Base-by-base conservation (phyloP, 306 rosid genomes). In the Dryas alaskensis region DNA sequence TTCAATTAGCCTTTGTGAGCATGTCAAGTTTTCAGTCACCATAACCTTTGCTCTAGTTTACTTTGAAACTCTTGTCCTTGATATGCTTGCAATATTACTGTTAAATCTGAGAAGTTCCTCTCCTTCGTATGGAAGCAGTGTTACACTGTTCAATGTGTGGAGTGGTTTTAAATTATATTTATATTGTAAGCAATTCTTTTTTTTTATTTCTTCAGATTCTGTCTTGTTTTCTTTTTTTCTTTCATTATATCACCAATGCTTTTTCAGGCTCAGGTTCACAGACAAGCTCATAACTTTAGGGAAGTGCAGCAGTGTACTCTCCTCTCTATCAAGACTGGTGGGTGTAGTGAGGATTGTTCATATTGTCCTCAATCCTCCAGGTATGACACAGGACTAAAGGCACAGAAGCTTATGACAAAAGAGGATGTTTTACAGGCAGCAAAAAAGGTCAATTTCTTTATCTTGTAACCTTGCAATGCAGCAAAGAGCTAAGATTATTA, bases 291-390 rank as follows among this genome's bases (percentile, higher is more conserved):
- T 80, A 94, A 94, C 80, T 94, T 94, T 25, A 87, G 95, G 78
- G 92, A 94, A 90, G 98, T 94, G 79, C 98, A 94, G 77, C 97
- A 94, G 80, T 94, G 98, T 76, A 94, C 98, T 72, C 95, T 94
- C 31, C 84, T 94, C 31, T 94, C 98, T 52, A 89, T 94, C 52
- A 94, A 94, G 88, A 94, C 98, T 4, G 98, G 98, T 40, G 98
- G 98, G 31, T 94, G 98, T 68, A 94, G 98, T 86, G 98, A 94
- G 83, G 97, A 94, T 77, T 94, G 98, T 65, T 91, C 98, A 3
- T 94, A 94, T 66, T 94, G 98, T 53, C 98, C 98, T 67, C 98
- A 94, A 50, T 94, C 98, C 3, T 94, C 98, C 10, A 84, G 92
- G 76, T 91, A 94, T 78, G 80, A 89, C 31, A 91, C 98, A 0